phyloP scores from a whole-genome alignment of 164 flowering plant genomes.

The Sextonia rubra region DNA sequence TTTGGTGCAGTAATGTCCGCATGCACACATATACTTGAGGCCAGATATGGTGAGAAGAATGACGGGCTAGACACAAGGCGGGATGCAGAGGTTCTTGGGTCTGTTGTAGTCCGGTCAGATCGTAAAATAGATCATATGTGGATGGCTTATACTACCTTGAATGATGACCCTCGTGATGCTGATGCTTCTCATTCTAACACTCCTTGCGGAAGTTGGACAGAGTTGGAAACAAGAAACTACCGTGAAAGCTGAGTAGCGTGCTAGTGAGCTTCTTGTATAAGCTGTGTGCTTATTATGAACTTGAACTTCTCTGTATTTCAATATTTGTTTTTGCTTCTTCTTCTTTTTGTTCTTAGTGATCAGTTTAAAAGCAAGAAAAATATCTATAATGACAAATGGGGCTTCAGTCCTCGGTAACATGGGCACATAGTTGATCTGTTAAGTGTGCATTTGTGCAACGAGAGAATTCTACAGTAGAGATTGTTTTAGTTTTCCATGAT shows the following conservation, averaged over 20 bases:
- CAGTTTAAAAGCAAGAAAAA: too few species aligned
- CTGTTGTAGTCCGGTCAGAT: conserved; percentile 70
- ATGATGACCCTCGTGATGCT: conserved; percentile 60
- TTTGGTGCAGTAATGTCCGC: conserved; percentile 96
- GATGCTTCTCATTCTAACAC: conserved; percentile 72
- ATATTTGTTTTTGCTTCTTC: too few species aligned
- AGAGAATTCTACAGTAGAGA: too few species aligned
- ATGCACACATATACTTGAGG: conserved; percentile 77
- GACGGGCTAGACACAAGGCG: conserved; percentile 93
- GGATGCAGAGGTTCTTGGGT: conserved; percentile 98
- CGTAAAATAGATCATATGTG: conserved; percentile 90
- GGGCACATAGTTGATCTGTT: too few species aligned
- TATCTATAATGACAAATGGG: too few species aligned
- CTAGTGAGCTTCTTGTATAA: neutral
- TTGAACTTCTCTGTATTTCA: too few species aligned
- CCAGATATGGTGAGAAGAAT: conserved; percentile 84
- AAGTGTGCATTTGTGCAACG: too few species aligned
- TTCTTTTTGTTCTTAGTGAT: too few species aligned
- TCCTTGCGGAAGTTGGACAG: conserved; percentile 70
- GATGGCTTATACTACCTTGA: conserved; percentile 90
- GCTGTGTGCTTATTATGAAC: neutral
- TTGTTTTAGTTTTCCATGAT: too few species aligned
- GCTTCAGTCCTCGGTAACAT: too few species aligned
- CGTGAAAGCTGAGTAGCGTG: conserved; percentile 47
- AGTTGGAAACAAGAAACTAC: conserved; percentile 44